Evolutionary conservation across 805 yeast genomes (phyloP).

Genomic region (Wickerhamiella sorbophila): DNA sequence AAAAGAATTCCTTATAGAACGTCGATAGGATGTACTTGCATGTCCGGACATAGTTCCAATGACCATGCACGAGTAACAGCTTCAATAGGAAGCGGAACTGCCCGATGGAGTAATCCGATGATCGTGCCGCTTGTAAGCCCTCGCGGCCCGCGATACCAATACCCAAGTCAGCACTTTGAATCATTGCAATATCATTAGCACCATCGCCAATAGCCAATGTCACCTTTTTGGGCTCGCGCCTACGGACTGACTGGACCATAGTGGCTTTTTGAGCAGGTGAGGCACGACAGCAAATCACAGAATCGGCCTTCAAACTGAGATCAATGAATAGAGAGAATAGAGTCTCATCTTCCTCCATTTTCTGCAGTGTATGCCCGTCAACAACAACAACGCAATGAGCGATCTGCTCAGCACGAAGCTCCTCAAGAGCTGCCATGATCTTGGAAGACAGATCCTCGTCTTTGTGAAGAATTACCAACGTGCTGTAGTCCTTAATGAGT

Average conservation of each 20-base stretch:
- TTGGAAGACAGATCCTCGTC: slow-evolving; percentile 41
- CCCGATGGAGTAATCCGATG: slow-evolving; percentile 89
- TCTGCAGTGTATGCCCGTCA: slow-evolving; percentile 77
- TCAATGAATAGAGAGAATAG: slow-evolving; percentile 66
- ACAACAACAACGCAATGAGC: slow-evolving; percentile 93
- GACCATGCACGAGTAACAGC: slow-evolving; percentile 80
- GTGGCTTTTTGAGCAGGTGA: slow-evolving; percentile 92
- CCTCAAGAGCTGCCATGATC: slow-evolving; percentile 63
- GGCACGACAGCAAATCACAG: slow-evolving; percentile 91
- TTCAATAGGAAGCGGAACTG: slow-evolving; percentile 80
- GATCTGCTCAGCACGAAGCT: slow-evolving; percentile 53
- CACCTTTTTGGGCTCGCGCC: slow-evolving; percentile 51
- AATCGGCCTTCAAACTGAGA: slow-evolving; percentile 72
- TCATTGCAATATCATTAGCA: slow-evolving; percentile 98
- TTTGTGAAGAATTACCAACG: slow-evolving; percentile 54
- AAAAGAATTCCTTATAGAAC: slow-evolving; percentile 83
- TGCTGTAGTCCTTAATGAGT: slow-evolving; percentile 81
- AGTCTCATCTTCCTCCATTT: slow-evolving; percentile 59
- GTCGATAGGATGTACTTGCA: slow-evolving; percentile 86
- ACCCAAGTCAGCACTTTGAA: slow-evolving; percentile 96
- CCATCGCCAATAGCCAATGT: slow-evolving; percentile 98
- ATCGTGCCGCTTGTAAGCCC: slow-evolving; percentile 91
- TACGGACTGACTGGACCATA: slow-evolving; percentile 71
- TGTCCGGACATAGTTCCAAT: slow-evolving; percentile 87
- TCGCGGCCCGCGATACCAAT: slow-evolving; percentile 95